Conservation (phyloP, 2,329 filamentous ascomycete genomes). For the Arthrinium phaeospermum region DNA sequence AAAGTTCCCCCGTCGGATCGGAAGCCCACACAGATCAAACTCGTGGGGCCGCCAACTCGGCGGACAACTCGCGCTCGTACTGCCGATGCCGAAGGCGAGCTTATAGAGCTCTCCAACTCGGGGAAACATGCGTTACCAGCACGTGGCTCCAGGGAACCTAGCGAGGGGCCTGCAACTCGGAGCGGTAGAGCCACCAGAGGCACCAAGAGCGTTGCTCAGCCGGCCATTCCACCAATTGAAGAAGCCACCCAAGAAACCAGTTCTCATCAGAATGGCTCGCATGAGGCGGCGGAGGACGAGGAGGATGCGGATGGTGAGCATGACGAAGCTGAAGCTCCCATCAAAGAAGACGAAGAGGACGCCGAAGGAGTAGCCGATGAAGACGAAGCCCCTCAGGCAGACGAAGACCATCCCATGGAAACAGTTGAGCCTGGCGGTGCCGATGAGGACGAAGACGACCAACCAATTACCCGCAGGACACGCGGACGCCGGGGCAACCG, state of each 20-base stretch:
- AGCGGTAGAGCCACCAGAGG: constrained; percentile 53
- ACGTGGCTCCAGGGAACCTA: constrained; percentile 58
- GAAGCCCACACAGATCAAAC: constrained; percentile 30
- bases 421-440: constrained; percentile 37
- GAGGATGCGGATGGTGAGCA: constrained; percentile 24
- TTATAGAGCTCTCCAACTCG: constrained; percentile 65
- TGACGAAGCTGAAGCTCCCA: constrained; percentile 22
- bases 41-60: constrained; percentile 41
- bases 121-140: constrained; percentile 60
- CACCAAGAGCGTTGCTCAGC: constrained; percentile 56
- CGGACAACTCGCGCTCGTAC: constrained; percentile 59
- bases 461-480: constrained; percentile 54
- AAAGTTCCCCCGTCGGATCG: constrained; percentile 39
- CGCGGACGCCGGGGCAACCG: constrained; percentile 46
- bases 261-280: constrained; percentile 38
- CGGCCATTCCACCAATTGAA: constrained; percentile 52
- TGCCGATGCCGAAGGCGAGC: constrained; percentile 57
- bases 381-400: constrained; percentile 28
- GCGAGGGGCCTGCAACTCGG: constrained; percentile 57
- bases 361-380: constrained; percentile 25
- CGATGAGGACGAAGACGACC: constrained; percentile 57
- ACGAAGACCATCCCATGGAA: constrained; percentile 40
- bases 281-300: constrained; percentile 27
- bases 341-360: constrained; percentile 25
- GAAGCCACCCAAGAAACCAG: constrained; percentile 62